These are phyloP conservation scores for Citrus mangshanensis DNA, from an alignment of 345 rosid species.

Conservation along the genomic window DNA sequence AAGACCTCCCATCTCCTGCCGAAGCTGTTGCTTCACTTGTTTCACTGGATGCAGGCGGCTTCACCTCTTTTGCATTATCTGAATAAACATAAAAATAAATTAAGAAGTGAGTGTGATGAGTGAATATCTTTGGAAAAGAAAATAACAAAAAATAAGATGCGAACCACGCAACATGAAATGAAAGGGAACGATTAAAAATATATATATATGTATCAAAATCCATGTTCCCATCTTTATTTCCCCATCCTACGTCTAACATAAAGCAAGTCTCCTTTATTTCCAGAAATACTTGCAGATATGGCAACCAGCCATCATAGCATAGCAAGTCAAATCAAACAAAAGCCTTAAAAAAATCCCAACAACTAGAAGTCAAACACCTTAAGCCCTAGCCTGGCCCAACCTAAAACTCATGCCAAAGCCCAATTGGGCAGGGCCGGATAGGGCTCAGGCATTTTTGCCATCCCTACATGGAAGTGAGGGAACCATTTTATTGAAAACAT, in stretches of 20 bases:
- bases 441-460: neutral
- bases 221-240: neutral
- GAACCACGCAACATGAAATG: neutral
- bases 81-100: conserved; percentile 18
- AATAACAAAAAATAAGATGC: neutral
- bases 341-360: neutral
- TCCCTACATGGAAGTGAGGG: neutral
- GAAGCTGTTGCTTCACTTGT: conserved; percentile 39
- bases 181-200: neutral
- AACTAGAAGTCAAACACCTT: neutral
- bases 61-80: conserved; percentile 61
- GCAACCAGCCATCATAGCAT: neutral
- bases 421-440: too few relatives aligned
- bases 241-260: neutral
- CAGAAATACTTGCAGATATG: neutral
- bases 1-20: conserved; percentile 63
- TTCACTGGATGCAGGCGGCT: conserved; percentile 22
- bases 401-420: too few relatives aligned
- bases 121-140: neutral
- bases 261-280: neutral
- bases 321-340: neutral
- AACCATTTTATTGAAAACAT: neutral
- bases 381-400: too few relatives aligned
- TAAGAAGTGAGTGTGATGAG: conserved; percentile 8
- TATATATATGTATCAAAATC: neutral